These are phyloP conservation scores for Boletus mariae DNA, from an alignment of 1,284 basidiomycete species.

Conservation along the genomic window DNA sequence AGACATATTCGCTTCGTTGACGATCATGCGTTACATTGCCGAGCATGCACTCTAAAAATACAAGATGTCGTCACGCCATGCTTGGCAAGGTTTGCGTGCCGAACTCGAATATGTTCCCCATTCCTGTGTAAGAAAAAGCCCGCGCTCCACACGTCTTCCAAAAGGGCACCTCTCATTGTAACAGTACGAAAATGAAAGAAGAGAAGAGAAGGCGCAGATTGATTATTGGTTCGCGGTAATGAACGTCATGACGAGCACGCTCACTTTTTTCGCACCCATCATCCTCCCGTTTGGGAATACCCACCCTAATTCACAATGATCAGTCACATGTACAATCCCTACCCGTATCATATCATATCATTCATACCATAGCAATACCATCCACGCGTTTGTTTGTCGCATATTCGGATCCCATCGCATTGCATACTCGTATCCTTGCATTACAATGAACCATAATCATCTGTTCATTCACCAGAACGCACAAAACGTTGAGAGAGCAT, in stretches of 20 bases:
- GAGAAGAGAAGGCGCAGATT: background rate
- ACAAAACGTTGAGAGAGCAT: background rate
- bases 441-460: background rate
- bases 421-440: background rate
- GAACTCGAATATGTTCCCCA: background rate
- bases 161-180: background rate
- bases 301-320: background rate
- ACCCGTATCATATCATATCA: background rate
- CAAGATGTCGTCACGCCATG: background rate
- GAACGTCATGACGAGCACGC: background rate
- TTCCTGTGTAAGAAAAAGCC: constrained; percentile 9
- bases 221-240: background rate
- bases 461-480: background rate
- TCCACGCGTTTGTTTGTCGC: background rate
- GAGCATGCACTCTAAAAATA: constrained; percentile 39
- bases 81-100: background rate
- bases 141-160: constrained; percentile 1
- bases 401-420: background rate
- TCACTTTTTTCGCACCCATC: background rate
- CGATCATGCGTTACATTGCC: constrained; percentile 63
- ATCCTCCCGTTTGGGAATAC: background rate
- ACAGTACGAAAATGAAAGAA: background rate
- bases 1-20: constrained; percentile 62
- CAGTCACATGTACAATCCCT: background rate
- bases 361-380: background rate